Evolutionary conservation across 2,329 filamentous ascomycete genomes (phyloP), one percentile per base, ranked within the genome.

Genomic region (Penicillium sp.): DNA sequence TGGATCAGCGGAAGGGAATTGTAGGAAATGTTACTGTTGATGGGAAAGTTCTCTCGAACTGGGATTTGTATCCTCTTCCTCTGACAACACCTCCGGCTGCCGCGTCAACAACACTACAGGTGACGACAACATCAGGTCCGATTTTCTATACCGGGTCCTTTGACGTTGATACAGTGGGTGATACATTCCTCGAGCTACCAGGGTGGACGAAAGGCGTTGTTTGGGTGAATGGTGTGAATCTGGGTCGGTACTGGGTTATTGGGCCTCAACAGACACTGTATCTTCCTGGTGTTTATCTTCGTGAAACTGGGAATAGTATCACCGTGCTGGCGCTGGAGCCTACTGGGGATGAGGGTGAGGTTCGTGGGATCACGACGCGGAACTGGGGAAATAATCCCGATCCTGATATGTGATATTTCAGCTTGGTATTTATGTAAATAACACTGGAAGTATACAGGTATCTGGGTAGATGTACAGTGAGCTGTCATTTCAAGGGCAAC

Each of bases 201-300:
- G 65, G 65, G 10, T 77, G 77, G 24, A 67, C 76, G 26, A 82
- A 81, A 63, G 79, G 79, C 0, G 70, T 73, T 19, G 74, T 81
- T 0, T 82, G 76, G 75, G 73, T 81, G 1, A 81, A 81, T 52
- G 77, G 74, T 13, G 68, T 76, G 31, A 77, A 81, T 48, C 64
- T 81, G 2, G 79, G 79, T 9, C 62, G 78, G 22, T 81, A 80
- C 60, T 82, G 79, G 79, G 65, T 68, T 14, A 67, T 81, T 33
- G 79, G 79, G 0, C 79, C 79, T 2, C 79, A 81, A 65, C 79
- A 81, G 65, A 74, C 71, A n/a, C 62, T 81, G 5, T 82, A 79
- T 56, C 56, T 81, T 1, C 79, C 79, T 0, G 78, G 78, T 3
- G 51, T 44, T 1, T 73, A 71, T 16, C 59, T 76, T 11, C 48